These are phyloP conservation scores for Talaromyces stipitatus DNA, from an alignment of 495 filamentous ascomycete species.

Conservation along the genomic window DNA sequence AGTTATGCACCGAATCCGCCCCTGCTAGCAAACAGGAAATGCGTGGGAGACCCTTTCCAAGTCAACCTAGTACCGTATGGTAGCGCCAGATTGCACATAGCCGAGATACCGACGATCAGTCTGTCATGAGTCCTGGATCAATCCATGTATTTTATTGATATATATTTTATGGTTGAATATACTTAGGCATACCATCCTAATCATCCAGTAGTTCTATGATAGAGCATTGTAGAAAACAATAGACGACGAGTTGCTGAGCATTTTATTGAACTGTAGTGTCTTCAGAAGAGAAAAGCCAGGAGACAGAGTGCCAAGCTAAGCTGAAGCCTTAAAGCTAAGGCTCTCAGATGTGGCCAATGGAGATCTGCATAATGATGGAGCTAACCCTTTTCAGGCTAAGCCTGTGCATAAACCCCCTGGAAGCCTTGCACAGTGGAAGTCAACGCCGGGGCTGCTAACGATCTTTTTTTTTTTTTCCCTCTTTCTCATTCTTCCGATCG, in stretches of 20 bases:
- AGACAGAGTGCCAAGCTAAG: no score
- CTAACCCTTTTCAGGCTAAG: neutral
- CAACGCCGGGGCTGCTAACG: neutral
- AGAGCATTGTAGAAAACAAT: no score
- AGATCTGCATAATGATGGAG: neutral
- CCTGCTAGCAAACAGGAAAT: slow-evolving; percentile 19
- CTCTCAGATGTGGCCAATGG: neutral
- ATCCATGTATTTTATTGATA: neutral
- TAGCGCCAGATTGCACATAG: slow-evolving; percentile 51
- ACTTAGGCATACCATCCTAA: neutral
- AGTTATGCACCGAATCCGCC: slow-evolving; percentile 42
- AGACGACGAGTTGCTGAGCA: no score
- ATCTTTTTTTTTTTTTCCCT: neutral
- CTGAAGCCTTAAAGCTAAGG: neutral
- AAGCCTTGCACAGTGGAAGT: neutral
- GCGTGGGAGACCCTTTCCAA: slow-evolving; percentile 30
- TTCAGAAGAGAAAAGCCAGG: no score
- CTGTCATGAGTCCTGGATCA: neutral
- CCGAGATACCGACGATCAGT: slow-evolving; percentile 39
- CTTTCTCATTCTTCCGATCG: neutral
- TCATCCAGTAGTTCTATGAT: neutral
- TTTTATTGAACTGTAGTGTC: no score
- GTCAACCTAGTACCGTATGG: slow-evolving; percentile 48
- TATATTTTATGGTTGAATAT: neutral
- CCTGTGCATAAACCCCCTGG: neutral